Conservation (phyloP, 2,329 filamentous ascomycete species). For the Neopestalotiopsis clavispora region DNA sequence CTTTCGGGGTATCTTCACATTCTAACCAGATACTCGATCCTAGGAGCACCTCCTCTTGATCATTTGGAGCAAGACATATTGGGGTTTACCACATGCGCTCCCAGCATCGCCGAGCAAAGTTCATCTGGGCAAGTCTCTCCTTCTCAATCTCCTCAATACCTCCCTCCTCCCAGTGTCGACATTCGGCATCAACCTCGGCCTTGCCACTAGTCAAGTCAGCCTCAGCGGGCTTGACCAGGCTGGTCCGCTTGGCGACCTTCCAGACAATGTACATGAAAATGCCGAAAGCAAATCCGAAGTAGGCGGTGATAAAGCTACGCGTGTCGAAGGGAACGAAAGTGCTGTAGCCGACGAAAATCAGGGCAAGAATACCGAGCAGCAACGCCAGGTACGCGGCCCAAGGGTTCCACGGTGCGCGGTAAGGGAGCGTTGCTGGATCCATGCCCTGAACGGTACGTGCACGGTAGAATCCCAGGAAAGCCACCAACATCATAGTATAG, state of each 20-base stretch:
- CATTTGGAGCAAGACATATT: too few relatives aligned
- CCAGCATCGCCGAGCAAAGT: slow-evolving; percentile 41
- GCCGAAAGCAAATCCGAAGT: slow-evolving; percentile 59
- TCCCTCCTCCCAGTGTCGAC: slow-evolving; percentile 48
- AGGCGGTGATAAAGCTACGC: slow-evolving; percentile 55
- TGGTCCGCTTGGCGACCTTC: slow-evolving; percentile 69
- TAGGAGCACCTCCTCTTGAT: too few relatives aligned
- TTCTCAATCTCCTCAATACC: slow-evolving; percentile 51
- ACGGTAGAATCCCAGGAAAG: slow-evolving; percentile 53
- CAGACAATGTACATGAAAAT: slow-evolving; percentile 65
- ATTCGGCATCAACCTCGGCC: slow-evolving; percentile 66
- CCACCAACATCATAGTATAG: slow-evolving; percentile 50
- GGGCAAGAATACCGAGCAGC: slow-evolving; percentile 49
- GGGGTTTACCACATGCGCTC: slow-evolving; percentile 42
- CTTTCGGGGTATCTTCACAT: background rate
- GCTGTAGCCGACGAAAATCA: slow-evolving; percentile 62
- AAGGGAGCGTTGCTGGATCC: slow-evolving; percentile 53
- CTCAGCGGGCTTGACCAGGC: slow-evolving; percentile 57
- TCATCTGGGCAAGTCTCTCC: slow-evolving; percentile 40
- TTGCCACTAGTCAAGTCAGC: slow-evolving; percentile 67
- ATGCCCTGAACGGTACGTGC: slow-evolving; percentile 58
- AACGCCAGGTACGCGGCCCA: slow-evolving; percentile 56
- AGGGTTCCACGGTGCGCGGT: slow-evolving; percentile 54
- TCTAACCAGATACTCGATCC: background rate
- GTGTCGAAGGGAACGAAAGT: slow-evolving; percentile 56